Conservation (phyloP, 257 asterid species). For the Petunia axillaris region DNA sequence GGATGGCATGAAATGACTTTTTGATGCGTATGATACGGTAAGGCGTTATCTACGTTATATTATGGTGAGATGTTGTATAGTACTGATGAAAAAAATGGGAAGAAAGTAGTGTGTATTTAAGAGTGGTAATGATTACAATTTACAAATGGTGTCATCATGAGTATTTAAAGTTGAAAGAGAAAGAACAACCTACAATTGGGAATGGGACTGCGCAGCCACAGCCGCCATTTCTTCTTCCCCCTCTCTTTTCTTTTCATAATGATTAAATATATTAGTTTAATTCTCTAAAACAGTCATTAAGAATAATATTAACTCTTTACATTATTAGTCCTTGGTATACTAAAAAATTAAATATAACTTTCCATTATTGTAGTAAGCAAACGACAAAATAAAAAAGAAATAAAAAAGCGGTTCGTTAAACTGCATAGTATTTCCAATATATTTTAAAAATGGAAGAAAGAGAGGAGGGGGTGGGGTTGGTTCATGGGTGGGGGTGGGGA, state of each 20-base stretch:
- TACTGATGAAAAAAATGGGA: background rate
- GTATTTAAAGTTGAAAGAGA: background rate
- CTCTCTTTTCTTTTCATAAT: conserved; percentile 32
- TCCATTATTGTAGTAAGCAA: background rate
- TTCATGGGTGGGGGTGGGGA: background rate
- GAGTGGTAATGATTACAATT: conserved; percentile 52
- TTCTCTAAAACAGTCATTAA: background rate
- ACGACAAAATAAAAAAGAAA: background rate
- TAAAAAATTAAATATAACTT: background rate
- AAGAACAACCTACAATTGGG: background rate
- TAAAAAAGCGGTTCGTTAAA: background rate
- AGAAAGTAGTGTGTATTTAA: conserved; percentile 40
- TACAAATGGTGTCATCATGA: conserved; percentile 28
- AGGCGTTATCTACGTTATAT: conserved; percentile 4
- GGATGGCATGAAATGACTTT: background rate
- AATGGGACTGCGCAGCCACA: conserved; percentile 59
- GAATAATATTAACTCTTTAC: conserved; percentile 1
- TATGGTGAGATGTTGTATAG: background rate
- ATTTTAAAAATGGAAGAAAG: background rate
- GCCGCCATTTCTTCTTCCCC: conserved; percentile 64
- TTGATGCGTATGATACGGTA: background rate
- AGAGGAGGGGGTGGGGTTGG: background rate
- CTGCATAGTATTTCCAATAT: background rate
- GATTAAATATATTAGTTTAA: conserved; percentile 31
- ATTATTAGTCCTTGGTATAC: conserved; percentile 26